Conservation (phyloP, 148 eudicot species). For the Rhododendron henanense region DNA sequence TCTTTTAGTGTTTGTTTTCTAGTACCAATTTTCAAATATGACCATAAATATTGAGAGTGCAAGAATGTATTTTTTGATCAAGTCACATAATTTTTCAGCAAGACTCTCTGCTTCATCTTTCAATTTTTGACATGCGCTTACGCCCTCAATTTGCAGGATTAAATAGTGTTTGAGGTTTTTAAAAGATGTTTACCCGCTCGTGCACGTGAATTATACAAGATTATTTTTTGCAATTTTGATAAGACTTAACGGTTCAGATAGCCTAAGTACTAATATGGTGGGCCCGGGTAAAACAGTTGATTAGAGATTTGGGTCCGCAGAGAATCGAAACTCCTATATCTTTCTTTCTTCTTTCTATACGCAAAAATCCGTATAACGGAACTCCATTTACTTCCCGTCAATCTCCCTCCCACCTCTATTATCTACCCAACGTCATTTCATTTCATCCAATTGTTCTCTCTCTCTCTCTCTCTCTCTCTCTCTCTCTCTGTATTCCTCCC, state of each 20-base stretch:
- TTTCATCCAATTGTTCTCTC: background rate
- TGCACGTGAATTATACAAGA: too few relatives aligned
- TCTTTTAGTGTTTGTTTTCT: too few relatives aligned
- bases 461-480: background rate
- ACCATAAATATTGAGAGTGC: too few relatives aligned
- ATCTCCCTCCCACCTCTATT: background rate
- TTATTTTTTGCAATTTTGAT: background rate
- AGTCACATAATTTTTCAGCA: too few relatives aligned
- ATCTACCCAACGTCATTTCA: background rate
- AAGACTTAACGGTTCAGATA: background rate
- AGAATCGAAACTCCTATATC: background rate
- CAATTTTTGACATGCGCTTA: too few relatives aligned
- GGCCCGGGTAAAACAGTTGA: background rate
- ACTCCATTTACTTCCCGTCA: constrained; percentile 7
- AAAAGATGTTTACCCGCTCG: too few relatives aligned
- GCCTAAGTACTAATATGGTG: background rate
- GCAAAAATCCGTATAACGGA: background rate
- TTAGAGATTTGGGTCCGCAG: background rate
- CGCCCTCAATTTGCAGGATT: too few relatives aligned
- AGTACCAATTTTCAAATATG: too few relatives aligned
- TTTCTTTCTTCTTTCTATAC: background rate
- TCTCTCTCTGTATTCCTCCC: background rate
- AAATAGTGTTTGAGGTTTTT: too few relatives aligned
- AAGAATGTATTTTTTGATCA: too few relatives aligned
- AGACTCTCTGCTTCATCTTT: too few relatives aligned